Base-by-base conservation (phyloP, 1,284 basidiomycete species). In the Peniophora sp. region DNA sequence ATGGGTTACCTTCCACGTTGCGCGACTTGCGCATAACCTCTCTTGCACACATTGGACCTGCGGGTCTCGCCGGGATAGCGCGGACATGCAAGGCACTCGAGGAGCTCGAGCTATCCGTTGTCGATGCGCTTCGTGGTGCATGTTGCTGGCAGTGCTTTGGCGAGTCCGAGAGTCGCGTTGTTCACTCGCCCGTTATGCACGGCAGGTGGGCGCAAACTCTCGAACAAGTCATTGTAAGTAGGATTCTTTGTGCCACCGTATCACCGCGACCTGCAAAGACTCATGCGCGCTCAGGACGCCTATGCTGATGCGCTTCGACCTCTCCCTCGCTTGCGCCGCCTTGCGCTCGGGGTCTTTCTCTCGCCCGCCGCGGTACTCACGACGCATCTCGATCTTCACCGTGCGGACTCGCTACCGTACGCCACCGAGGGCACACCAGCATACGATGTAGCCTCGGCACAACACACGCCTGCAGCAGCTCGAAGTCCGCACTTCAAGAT, bases 101-200 rank as follows among this genome's bases (percentile, higher is more conserved):
- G 1, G 64, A 67, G 50, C 71, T 86, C 10, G 67, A 75, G 53
- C 65, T 85, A 49, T 79, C 76, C 57, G 79, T 76, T 52, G 71
- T 76, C 11, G 80, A 82, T 53, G 70, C 78, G 20, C 67, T 85
- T 24, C 74, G 80, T 51, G 51, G 60, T 22, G 65, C 62, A 47
- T 84, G 81, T 61, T 85, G 83, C 61, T 79, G 77, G 72, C 58
- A 60, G 47, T 86, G 84, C 61, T 78, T 79, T 52, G 79, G 80
- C 62, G 81, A 84, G 47, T 79, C 77, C 41, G 67, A 78, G 24
- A 71, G 67, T 10, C 68, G 71, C 53, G 71, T 72, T n/a, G 55
- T 73, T 2, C 82, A 86, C 61, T 85, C 83, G 2, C 83, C 83
- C 0, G 69, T 85, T 50, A 78, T 79, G 11, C 73, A 77, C 20